Evolutionary conservation across 2,329 filamentous ascomycete genomes (phyloP), one percentile per base, ranked within the genome.

Genomic region (Colletotrichum incanum): DNA sequence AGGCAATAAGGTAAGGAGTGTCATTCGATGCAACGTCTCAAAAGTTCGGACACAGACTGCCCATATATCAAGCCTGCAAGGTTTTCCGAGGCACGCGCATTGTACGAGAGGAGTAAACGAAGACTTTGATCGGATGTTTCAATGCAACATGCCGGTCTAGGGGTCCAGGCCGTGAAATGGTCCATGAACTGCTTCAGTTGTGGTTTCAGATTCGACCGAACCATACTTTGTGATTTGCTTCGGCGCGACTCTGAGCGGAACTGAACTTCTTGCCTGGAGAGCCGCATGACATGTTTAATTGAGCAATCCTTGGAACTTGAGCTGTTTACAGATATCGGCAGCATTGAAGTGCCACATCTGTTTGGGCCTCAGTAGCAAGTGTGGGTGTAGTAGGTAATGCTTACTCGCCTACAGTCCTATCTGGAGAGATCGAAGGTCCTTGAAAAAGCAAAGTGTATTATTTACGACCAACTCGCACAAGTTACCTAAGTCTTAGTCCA

Each of bases 151-250:
- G 28, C 41, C 28, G 26, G 41, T 9, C 12, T 16, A n/a, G 23
- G 6, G 3, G 26, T 3, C 11, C 9, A 39, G 31, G 59, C 31
- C 43, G 23, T 9, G 9, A 49, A 14, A 18, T 41, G 45, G 31
- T 14, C 45, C 34, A 26, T 49, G 59, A 50, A 16, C 14, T 63
- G 60, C 60, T 50, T 63, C 60, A 41, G 31, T 63, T 31, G 14
- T 14, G 60, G 60, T 63, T 63, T 63, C 60, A 63, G 34, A 50
- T 20, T 50, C 60, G 45, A 50, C 60, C 45, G 60, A 63, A 52
- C 60, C 34, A 18, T n/a, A 50, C 16, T 12, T 52, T 62, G 5
- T 20, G 23, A 23, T 11, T 23, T 2, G 12, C 20, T 16, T 26
- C n/a, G 5, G n/a, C 34, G 20, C 5, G 4, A 3, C 34, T 41